These are phyloP conservation scores for Hymenoscyphus fraxineus DNA, from an alignment of 2,329 filamentous ascomycete species.

Conservation along the genomic window DNA sequence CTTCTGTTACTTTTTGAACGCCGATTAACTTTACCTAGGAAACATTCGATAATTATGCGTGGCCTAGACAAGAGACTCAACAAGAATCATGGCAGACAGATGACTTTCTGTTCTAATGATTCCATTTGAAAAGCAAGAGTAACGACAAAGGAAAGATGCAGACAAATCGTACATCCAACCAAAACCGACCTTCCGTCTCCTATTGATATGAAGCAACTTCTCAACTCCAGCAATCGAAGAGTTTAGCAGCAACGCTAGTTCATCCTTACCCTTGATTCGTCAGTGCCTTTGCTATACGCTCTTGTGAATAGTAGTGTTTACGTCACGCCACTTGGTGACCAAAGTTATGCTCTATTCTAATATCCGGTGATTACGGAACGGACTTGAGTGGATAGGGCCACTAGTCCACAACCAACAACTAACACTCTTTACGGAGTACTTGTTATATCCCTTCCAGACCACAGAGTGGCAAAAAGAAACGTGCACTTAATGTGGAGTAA, in stretches of 20 bases:
- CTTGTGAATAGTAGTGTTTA: constrained; percentile 27
- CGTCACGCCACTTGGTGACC: constrained; percentile 44
- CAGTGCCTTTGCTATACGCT: constrained; percentile 21
- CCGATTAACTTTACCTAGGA: constrained; percentile 3
- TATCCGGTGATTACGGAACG: constrained; percentile 34
- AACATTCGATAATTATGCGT: constrained; percentile 12
- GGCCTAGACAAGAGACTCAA: constrained; percentile 6
- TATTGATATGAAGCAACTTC: constrained; percentile 21
- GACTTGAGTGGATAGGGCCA: too few species aligned
- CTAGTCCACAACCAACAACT: too few species aligned
- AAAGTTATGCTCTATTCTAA: constrained; percentile 35
- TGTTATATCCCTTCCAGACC: too few species aligned
- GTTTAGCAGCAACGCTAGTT: constrained; percentile 30
- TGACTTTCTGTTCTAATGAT: not conserved
- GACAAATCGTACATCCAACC: not conserved
- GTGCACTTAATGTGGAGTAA: too few species aligned
- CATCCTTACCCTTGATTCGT: constrained; percentile 31
- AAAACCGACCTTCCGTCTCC: not conserved
- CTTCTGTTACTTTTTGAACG: not conserved
- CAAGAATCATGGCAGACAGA: not conserved
- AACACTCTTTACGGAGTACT: too few species aligned
- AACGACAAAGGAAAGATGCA: not conserved
- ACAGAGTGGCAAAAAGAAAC: too few species aligned
- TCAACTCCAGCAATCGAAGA: constrained; percentile 38
- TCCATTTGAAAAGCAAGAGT: not conserved